Percentiles rank a stretch among this genome's conserved stretches.
phyloP scores from a whole-genome alignment of 305 asterid genomes.

The Fraxinus albicans region DNA sequence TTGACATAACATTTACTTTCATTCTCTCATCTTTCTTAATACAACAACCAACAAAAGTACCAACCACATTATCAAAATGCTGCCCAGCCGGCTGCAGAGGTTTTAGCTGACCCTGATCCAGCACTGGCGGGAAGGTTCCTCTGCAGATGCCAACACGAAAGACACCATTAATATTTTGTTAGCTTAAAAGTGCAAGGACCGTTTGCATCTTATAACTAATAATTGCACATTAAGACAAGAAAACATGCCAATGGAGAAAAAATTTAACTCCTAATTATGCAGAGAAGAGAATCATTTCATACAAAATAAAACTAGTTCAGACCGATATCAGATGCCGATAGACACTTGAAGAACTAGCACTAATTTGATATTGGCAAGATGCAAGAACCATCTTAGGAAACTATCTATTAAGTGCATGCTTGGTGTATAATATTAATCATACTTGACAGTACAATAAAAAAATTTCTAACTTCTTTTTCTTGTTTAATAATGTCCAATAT shows the following conservation, averaged over 20 bases:
- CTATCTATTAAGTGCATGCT: neutral
- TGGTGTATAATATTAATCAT: neutral
- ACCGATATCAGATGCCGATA: neutral
- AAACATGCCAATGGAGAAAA: neutral
- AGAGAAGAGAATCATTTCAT: neutral
- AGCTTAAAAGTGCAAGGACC: neutral
- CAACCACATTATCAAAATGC: conserved; percentile 55
- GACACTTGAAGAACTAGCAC: neutral
- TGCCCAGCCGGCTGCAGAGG: conserved; percentile 95
- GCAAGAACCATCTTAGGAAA: neutral
- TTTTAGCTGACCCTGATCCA: conserved; percentile 60
- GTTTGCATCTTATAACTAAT: neutral
- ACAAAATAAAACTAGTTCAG: neutral
- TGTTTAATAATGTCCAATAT: neutral
- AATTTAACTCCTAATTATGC: neutral
- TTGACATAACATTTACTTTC: conserved; percentile 5
- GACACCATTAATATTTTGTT: conserved; percentile 1
- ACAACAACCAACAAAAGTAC: conserved; percentile 30
- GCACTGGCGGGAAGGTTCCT: conserved; percentile 67
- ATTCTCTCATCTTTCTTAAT: conserved; percentile 10
- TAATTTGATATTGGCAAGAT: neutral
- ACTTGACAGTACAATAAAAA: neutral
- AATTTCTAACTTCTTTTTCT: neutral
- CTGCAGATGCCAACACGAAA: conserved; percentile 47
- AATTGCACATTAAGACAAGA: neutral